Evolutionary conservation across 208 protist species (phyloP).

Genomic region (Acanthamoeba comandoni): DNA sequence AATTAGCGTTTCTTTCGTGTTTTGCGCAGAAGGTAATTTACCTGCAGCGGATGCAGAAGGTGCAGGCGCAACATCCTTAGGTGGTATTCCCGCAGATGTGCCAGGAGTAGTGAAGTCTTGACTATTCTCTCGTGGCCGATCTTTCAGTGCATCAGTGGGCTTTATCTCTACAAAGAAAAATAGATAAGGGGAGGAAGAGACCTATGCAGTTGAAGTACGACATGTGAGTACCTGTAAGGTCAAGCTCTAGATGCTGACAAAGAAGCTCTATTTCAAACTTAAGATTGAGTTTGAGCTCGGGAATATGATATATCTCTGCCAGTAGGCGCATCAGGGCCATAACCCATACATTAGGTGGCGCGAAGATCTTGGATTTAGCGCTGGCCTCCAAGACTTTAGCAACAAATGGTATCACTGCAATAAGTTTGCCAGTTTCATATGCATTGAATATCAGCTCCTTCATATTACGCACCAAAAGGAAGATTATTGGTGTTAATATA

Average conservation of each 20-base stretch:
- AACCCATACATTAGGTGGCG: conserved; percentile 97
- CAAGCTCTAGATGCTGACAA: conserved; percentile 88
- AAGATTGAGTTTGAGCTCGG: conserved; percentile 96
- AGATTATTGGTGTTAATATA: background rate
- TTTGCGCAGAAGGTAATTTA: background rate
- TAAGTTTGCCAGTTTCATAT: conserved; percentile 94
- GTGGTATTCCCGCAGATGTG: background rate
- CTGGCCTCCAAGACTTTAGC: conserved; percentile 90
- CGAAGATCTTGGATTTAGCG: conserved; percentile 92
- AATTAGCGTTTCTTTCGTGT: too few species aligned
- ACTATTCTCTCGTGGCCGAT: conserved; percentile 8
- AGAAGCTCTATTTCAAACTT: conserved; percentile 97
- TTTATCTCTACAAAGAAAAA: conserved; percentile 29
- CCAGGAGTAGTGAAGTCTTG: conserved; percentile 65
- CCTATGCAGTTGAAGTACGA: background rate
- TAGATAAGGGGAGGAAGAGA: background rate
- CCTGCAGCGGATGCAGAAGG: background rate
- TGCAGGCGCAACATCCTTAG: conserved; percentile 6
- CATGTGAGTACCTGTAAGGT: conserved; percentile 83
- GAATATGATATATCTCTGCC: conserved; percentile 95
- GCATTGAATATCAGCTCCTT: conserved; percentile 94
- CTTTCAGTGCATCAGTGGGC: conserved; percentile 51
- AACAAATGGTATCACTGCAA: conserved; percentile 97
- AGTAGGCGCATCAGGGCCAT: conserved; percentile 94
- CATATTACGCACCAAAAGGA: background rate